Evolutionary conservation across 306 rosid species (phyloP).

Genomic region (Trichosanthes cucumerina): DNA sequence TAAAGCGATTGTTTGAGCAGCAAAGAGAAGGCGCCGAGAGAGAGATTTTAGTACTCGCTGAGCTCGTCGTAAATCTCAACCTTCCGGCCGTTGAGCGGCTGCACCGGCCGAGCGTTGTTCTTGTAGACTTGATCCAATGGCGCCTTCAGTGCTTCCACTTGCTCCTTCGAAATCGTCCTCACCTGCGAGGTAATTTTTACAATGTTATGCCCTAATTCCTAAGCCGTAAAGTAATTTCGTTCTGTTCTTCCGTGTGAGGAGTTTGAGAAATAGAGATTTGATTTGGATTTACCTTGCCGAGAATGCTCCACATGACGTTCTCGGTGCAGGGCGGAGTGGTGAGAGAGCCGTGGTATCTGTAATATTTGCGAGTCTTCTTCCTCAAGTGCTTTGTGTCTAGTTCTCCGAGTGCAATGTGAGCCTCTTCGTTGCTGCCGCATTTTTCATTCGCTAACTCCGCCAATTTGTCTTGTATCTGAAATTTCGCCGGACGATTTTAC

Average conservation of each 20-base stretch:
- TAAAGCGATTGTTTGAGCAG: background rate
- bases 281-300: slow-evolving; percentile 42
- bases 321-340: slow-evolving; percentile 87
- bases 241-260: background rate
- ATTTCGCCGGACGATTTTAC: background rate
- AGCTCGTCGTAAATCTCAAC: slow-evolving; percentile 26
- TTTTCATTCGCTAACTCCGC: slow-evolving; percentile 25
- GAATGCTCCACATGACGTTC: slow-evolving; percentile 54
- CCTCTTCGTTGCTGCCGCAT: slow-evolving; percentile 18
- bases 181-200: slow-evolving; percentile 27
- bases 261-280: background rate
- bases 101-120: slow-evolving; percentile 65
- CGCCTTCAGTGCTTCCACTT: slow-evolving; percentile 40
- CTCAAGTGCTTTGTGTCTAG: slow-evolving; percentile 25
- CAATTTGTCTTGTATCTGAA: slow-evolving; percentile 44
- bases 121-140: slow-evolving; percentile 33
- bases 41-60: background rate
- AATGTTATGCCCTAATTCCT: background rate
- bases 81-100: slow-evolving; percentile 52
- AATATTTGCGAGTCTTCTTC: slow-evolving; percentile 34
- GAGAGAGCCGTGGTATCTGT: slow-evolving; percentile 66
- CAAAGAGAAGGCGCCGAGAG: background rate
- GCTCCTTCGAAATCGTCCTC: slow-evolving; percentile 51
- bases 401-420: slow-evolving; percentile 33
- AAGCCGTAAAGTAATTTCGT: background rate